Evolutionary conservation across 2,329 filamentous ascomycete species (phyloP).

Genomic region (Mycocentrospora acerina): DNA sequence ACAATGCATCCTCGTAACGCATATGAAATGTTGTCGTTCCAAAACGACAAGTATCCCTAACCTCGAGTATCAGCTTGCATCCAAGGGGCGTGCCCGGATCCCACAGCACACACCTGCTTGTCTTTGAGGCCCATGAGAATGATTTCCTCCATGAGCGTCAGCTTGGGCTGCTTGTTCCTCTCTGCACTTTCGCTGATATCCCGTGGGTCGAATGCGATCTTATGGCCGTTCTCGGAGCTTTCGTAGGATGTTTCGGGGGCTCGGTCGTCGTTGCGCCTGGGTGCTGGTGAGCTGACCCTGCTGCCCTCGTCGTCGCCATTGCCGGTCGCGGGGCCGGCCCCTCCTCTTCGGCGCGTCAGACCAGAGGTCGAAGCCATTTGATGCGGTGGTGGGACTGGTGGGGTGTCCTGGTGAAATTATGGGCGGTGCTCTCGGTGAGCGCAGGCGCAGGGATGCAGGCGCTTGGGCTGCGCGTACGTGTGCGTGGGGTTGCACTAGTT

Average conservation of each 20-base stretch:
- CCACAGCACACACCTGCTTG: constrained; percentile 75
- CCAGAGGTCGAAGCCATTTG: constrained; percentile 70
- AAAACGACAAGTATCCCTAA: constrained; percentile 96
- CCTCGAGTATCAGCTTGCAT: constrained; percentile 19
- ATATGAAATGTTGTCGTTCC: constrained; percentile 99
- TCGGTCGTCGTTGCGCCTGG: constrained; percentile 60
- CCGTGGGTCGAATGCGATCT: constrained; percentile 95
- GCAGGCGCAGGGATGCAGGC: constrained; percentile 38
- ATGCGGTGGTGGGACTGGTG: constrained; percentile 31
- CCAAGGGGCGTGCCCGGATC: constrained; percentile 7
- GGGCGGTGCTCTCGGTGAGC: constrained; percentile 35
- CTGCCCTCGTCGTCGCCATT: constrained; percentile 63
- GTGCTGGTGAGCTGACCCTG: constrained; percentile 66
- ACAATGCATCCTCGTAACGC: constrained; percentile 97
- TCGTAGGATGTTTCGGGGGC: constrained; percentile 81
- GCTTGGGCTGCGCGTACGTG: constrained; percentile 39
- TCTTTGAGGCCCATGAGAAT: constrained; percentile 94
- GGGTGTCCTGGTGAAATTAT: constrained; percentile 34
- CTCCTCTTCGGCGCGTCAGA: constrained; percentile 69
- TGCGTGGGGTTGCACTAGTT: constrained; percentile 3
- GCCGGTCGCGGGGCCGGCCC: constrained; percentile 58
- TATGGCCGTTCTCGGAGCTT: constrained; percentile 90
- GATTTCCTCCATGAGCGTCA: constrained; percentile 98
- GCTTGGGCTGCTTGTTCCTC: constrained; percentile 94
- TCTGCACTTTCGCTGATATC: constrained; percentile 97